Conservation (phyloP, 306 rosid genomes). For the Dryas drummondii region DNA sequence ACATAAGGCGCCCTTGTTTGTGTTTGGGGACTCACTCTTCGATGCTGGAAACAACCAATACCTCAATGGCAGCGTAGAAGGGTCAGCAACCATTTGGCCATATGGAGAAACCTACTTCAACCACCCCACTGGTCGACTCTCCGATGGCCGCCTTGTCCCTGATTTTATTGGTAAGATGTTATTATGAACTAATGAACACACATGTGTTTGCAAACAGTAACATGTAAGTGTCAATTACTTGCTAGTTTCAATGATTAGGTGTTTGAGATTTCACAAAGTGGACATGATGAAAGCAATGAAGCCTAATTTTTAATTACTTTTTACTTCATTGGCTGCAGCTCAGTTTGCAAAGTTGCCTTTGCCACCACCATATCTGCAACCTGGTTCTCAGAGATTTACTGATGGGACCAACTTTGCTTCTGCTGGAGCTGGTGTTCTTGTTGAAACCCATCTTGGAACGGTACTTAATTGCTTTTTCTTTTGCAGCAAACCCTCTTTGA, state of each 20-base stretch:
- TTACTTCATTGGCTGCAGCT: slow-evolving; percentile 34
- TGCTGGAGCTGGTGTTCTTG: slow-evolving; percentile 55
- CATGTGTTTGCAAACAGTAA: too few relatives aligned
- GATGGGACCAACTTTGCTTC: slow-evolving; percentile 70
- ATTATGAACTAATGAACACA: too few relatives aligned
- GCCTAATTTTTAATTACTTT: background rate
- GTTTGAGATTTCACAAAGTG: too few relatives aligned
- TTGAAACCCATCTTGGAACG: slow-evolving; percentile 4
- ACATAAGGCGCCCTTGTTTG: slow-evolving; percentile 32
- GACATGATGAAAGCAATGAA: too few relatives aligned
- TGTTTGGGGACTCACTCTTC: slow-evolving; percentile 44
- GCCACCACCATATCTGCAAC: slow-evolving; percentile 47
- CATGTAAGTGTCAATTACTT: background rate
- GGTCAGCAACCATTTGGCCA: slow-evolving; percentile 27
- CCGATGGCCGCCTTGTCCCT: slow-evolving; percentile 42
- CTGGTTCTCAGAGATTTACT: slow-evolving; percentile 29
- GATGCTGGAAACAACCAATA: slow-evolving; percentile 51
- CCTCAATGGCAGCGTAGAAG: slow-evolving; percentile 31
- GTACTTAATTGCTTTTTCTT: background rate
- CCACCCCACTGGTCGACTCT: slow-evolving; percentile 40
- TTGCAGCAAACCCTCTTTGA: too few relatives aligned
- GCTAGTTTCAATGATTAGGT: too few relatives aligned
- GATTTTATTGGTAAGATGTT: slow-evolving; percentile 44
- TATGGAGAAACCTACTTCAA: slow-evolving; percentile 44
- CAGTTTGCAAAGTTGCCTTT: slow-evolving; percentile 53